Percentiles rank a stretch among this genome's conserved stretches.
phyloP scores from a whole-genome alignment of 1,284 basidiomycete species.

The Puccinia sorghi region DNA sequence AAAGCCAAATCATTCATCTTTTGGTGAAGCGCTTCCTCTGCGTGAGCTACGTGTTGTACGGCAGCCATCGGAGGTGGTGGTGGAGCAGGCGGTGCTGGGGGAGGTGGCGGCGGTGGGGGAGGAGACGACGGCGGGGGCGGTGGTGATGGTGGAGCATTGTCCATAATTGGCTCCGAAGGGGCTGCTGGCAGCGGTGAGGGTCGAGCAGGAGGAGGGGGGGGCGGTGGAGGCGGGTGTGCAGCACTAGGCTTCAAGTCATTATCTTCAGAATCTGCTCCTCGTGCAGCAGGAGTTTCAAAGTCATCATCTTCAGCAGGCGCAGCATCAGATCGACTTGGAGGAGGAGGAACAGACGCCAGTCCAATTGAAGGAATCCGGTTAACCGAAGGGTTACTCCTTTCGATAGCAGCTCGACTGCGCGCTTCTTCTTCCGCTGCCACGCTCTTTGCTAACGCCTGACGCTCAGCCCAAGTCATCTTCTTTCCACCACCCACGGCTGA shows the following conservation, averaged over 20 bases:
- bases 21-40: constrained; percentile 36
- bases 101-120: constrained; percentile 3
- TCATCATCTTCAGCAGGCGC: constrained; percentile 62
- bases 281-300: constrained; percentile 53
- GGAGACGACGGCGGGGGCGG: neutral
- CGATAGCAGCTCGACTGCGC: constrained; percentile 65
- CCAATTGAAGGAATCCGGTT: constrained; percentile 57
- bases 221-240: constrained; percentile 55
- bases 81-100: constrained; percentile 13
- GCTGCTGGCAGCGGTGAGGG: constrained; percentile 9
- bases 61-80: constrained; percentile 34
- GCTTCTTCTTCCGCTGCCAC: constrained; percentile 78
- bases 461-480: constrained; percentile 86
- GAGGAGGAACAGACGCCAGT: constrained; percentile 58
- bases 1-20: constrained; percentile 51
- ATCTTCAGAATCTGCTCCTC: constrained; percentile 50
- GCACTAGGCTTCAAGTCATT: constrained; percentile 24
- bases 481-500: constrained; percentile 54
- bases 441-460: constrained; percentile 81
- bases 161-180: constrained; percentile 5
- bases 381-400: constrained; percentile 24
- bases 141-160: constrained; percentile 19
- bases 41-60: constrained; percentile 42
- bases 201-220: constrained; percentile 7
- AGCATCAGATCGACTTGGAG: constrained; percentile 60